Percentiles rank a stretch among this genome's conserved stretches.
phyloP scores from a whole-genome alignment of 148 eudicot species.

The Rheum nobile region DNA sequence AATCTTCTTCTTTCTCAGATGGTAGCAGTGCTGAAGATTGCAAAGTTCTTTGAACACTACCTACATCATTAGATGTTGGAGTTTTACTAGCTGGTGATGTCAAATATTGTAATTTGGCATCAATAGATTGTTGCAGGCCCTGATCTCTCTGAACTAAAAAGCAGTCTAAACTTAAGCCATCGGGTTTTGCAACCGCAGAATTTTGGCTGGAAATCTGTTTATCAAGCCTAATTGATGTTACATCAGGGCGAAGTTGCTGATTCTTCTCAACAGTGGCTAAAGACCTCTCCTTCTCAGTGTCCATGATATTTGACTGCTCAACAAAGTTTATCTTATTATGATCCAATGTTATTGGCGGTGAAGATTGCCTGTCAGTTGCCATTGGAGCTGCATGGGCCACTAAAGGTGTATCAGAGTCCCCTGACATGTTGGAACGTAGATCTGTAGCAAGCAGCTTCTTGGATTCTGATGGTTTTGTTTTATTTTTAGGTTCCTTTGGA shows the following conservation, averaged over 20 bases:
- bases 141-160: conserved; percentile 19
- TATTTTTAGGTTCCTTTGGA: conserved; percentile 20
- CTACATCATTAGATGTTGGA: conserved; percentile 11
- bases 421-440: conserved; percentile 15
- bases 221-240: neutral
- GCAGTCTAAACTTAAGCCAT: conserved; percentile 23
- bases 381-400: conserved; percentile 11
- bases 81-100: conserved; percentile 17
- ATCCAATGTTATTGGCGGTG: neutral
- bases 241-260: neutral
- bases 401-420: conserved; percentile 16
- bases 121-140: conserved; percentile 13
- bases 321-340: neutral
- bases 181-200: neutral
- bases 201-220: neutral
- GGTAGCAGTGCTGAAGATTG: conserved; percentile 19
- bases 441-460: conserved; percentile 21
- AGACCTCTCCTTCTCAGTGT: neutral
- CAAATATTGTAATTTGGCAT: conserved; percentile 25
- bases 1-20: conserved; percentile 42
- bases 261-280: neutral
- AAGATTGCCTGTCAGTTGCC: conserved; percentile 17
- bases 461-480: conserved; percentile 27
- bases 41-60: conserved; percentile 19
- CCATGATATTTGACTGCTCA: neutral